Base-by-base conservation (phyloP, 306 rosid genomes). In the Malus sieversii region DNA sequence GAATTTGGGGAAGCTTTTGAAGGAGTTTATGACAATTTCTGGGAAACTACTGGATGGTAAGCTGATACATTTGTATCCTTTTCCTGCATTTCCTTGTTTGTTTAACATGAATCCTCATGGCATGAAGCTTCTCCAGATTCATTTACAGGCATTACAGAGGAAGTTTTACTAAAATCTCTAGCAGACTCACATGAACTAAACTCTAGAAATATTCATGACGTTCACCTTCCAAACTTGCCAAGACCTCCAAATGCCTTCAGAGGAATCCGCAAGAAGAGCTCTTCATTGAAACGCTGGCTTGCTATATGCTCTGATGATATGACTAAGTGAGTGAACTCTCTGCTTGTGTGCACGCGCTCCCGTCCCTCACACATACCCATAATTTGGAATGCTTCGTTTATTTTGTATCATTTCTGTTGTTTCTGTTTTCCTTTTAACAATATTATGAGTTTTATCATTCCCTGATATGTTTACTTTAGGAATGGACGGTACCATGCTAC, bases 201-300 rank as follows among this genome's bases (percentile, higher is more conserved):
- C 57, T 82, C 88, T 74, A 79, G 80, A 71, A 93, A 88, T 83
- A 75, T 84, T 61, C 87, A 81, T 75, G 87, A 86, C 82, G 53
- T 89, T 81, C 77, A 83, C 60, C 92, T 90, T 84, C 90, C 96
- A 63, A 84, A 82, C 83, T 82, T 95, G 85, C 98, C 98, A 76
- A 76, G 79, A 71, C 90, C 93, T 81, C 96, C 96, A 58, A 90
- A 92, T 84, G 81, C 85, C 65, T 90, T 92, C 79, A 83, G 93
- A 82, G 98, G 98, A 80, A 90, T 95, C 71, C 92, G 86, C 77
- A 86, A 87, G 88, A 95, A 95, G 84, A 89, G 84, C 74, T 87
- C 96, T 72, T 92, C 97, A 70, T 80, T 95, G 77, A 89, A 85
- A 86, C 97, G 97, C n/a, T 95, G 98, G 98, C 97, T 95, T 75